Evolutionary conservation across 257 asterid species (phyloP), one percentile per base, ranked within the genome.

Genomic region (Paulownia fortunei): DNA sequence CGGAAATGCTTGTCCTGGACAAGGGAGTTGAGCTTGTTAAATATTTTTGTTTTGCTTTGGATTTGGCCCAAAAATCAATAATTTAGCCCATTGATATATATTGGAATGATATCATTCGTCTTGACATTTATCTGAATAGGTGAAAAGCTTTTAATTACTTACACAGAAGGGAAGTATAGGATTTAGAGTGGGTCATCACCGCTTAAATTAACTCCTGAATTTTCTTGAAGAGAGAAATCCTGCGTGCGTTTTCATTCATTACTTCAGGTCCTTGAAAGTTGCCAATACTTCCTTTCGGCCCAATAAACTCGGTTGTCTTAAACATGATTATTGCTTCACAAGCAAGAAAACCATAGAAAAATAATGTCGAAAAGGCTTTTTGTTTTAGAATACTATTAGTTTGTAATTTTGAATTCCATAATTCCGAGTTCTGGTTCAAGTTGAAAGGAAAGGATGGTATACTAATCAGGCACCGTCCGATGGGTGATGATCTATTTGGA

Each of bases 401-500:
- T 66, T 76, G 8, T 76, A 46, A 74, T 36, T 51, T 78, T 58
- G 46, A 70, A 52, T 54, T 71, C 59, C 62, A 59, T n/a, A 80
- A 21, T 63, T 70, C 16, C 59, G 18, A 67, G 51, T 81, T 62
- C 49, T 76, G 56, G 74, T 72, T 80, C 81, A 77, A 51, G 79
- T 74, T 83, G 77, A 68, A 74, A 82, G 74, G 78, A 74, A 61
- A 77, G 42, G 60, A 61, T 41, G 70, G 55, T 82, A 39, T 63
- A 52, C 41, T 80, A 62, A 56, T 73, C n/a, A 63, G 34, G 63
- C 60, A 44, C 32, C 61, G 69, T 69, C 77, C 77, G 68, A 73
- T 78, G 72, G 82, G 63, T 76, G 70, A 81, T 69, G 70, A 52
- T 84, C 79, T 78, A 75, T 86, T 78, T 83, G 83, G 78, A 76